phyloP scores from a whole-genome alignment of 1,284 basidiomycete species.

The Trichosporon faecale region DNA sequence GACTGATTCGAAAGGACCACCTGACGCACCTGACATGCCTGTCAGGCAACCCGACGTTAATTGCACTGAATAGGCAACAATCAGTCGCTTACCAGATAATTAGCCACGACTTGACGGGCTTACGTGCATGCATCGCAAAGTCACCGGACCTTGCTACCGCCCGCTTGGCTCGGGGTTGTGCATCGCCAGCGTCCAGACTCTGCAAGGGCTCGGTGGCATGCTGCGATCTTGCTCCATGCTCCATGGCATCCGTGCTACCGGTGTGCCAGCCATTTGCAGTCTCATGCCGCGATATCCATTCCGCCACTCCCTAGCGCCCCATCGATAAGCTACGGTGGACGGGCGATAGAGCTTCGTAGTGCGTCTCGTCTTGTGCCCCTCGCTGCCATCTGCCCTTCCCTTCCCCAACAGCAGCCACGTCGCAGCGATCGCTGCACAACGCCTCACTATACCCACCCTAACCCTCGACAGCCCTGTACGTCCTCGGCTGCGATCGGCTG shows the following conservation, averaged over 20 bases:
- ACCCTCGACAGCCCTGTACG: neutral
- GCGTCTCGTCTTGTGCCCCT: neutral
- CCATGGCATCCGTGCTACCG: neutral
- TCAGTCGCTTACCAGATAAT: neutral
- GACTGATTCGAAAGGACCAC: slow-evolving; percentile 1
- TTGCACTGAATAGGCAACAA: neutral
- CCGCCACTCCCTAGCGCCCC: neutral
- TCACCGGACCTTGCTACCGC: neutral
- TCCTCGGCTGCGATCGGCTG: slow-evolving; percentile 3
- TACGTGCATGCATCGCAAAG: neutral
- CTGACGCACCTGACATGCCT: neutral
- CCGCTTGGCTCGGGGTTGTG: neutral
- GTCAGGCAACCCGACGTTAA: neutral
- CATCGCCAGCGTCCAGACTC: neutral
- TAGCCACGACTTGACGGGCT: neutral
- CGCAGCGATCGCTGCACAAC: neutral
- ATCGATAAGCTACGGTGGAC: neutral
- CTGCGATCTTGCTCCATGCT: neutral
- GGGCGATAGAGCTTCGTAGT: neutral
- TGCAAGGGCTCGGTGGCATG: neutral
- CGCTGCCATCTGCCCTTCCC: neutral
- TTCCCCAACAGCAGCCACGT: neutral
- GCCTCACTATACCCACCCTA: neutral
- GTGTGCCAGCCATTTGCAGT: neutral
- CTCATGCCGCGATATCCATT: neutral